Evolutionary conservation across 164 flowering plant species (phyloP).

Genomic region (Dillenia turbinata): DNA sequence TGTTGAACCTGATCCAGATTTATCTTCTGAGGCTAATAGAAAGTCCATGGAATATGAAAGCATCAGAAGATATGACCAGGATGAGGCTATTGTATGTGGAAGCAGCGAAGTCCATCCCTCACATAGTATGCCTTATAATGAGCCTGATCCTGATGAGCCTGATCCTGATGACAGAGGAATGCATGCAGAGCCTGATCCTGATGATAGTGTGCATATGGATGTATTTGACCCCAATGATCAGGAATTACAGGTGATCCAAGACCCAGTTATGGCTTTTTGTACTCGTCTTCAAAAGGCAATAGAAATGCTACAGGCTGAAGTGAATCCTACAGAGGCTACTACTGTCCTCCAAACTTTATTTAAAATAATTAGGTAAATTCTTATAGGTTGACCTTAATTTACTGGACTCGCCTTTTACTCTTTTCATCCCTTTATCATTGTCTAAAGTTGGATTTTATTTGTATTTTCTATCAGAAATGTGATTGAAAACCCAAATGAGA

Average conservation of each 20-base stretch:
- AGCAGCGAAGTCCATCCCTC: conserved; percentile 10
- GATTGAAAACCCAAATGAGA: conserved; percentile 76
- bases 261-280: conserved; percentile 54
- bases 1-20: conserved; percentile 45
- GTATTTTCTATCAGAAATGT: conserved; percentile 54
- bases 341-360: conserved; percentile 59
- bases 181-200: conserved; percentile 35
- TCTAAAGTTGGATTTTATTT: background rate
- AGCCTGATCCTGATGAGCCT: conserved; percentile 31
- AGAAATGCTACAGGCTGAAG: conserved; percentile 52
- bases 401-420: background rate
- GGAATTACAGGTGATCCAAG: conserved; percentile 70
- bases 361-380: conserved; percentile 65
- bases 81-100: conserved; percentile 2
- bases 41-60: conserved; percentile 2
- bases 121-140: conserved; percentile 7
- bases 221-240: conserved; percentile 71
- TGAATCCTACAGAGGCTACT: conserved; percentile 37
- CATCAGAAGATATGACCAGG: conserved; percentile 2
- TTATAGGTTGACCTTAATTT: conserved; percentile 1
- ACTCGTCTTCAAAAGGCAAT: conserved; percentile 64
- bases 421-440: background rate
- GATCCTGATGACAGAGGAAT: conserved; percentile 6
- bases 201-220: conserved; percentile 24
- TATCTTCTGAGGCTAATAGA: too few species aligned